Percentiles rank a stretch among this genome's conserved stretches.
phyloP scores from a whole-genome alignment of 192 early-diverging fungal genomes.

The Backusella parvicylindrica region DNA sequence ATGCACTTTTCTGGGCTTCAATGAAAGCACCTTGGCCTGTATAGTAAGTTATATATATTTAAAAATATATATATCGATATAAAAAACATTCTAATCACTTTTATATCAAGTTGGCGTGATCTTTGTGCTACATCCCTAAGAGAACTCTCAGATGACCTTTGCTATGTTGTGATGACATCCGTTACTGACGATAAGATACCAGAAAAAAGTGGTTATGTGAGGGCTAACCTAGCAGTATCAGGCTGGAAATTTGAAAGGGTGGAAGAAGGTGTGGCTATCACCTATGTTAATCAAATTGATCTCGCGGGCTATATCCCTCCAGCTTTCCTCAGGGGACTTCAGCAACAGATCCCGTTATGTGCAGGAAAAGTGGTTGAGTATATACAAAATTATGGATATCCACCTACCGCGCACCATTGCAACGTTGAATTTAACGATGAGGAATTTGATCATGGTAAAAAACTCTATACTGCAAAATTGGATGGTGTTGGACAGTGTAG shows the following conservation, averaged over 20 bases:
- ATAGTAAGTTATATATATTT: neutral
- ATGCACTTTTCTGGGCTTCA: constrained; percentile 31
- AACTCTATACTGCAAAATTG: neutral
- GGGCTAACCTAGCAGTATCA: constrained; percentile 43
- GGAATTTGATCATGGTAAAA: constrained; percentile 36
- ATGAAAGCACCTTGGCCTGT: constrained; percentile 35
- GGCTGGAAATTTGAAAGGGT: constrained; percentile 49
- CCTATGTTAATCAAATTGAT: constrained; percentile 52
- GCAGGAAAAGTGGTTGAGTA: constrained; percentile 43
- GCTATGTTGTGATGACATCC: constrained; percentile 45
- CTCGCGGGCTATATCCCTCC: constrained; percentile 47
- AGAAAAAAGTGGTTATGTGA: constrained; percentile 44
- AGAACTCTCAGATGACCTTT: constrained; percentile 19
- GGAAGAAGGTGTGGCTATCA: constrained; percentile 34
- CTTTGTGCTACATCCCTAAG: constrained; percentile 37
- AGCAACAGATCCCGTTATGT: constrained; percentile 44
- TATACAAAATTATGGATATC: constrained; percentile 41
- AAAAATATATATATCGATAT: no score
- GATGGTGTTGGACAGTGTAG: neutral
- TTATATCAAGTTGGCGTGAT: constrained; percentile 41
- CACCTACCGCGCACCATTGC: constrained; percentile 35
- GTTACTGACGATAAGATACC: constrained; percentile 46
- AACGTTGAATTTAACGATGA: constrained; percentile 28
- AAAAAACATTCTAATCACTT: neutral
- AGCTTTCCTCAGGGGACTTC: constrained; percentile 41